Conservation (phyloP, 345 rosid genomes). For the Boechera stricta region DNA sequence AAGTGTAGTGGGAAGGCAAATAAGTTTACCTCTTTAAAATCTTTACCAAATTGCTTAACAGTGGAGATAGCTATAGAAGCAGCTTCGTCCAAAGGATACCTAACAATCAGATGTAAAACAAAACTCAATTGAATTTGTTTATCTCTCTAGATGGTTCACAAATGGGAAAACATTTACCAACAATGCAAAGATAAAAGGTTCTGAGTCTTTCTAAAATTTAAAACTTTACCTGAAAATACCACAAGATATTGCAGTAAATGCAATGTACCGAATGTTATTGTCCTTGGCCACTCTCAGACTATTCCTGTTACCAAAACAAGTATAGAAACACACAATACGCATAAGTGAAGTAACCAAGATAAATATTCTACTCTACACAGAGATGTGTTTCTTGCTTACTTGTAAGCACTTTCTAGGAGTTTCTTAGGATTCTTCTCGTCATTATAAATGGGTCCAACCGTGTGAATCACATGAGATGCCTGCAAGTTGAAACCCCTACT, state of each 20-base stretch:
- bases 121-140: background rate
- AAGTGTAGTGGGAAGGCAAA: slow-evolving; percentile 1
- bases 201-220: slow-evolving; percentile 1
- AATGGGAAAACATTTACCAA: background rate
- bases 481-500: slow-evolving; percentile 80
- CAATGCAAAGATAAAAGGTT: background rate
- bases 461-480: slow-evolving; percentile 76
- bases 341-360: slow-evolving; percentile 2
- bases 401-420: slow-evolving; percentile 65
- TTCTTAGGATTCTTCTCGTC: slow-evolving; percentile 56
- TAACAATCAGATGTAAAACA: slow-evolving; percentile 29
- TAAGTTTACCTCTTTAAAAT: slow-evolving; percentile 74
- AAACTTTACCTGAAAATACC: slow-evolving; percentile 65
- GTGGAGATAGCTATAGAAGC: slow-evolving; percentile 76
- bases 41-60: slow-evolving; percentile 61
- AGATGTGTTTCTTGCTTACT: slow-evolving; percentile 45
- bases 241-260: slow-evolving; percentile 86
- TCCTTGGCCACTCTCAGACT: slow-evolving; percentile 68
- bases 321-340: background rate
- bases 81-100: slow-evolving; percentile 87
- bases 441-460: slow-evolving; percentile 80
- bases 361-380: background rate
- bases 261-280: slow-evolving; percentile 66
- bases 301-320: slow-evolving; percentile 55
- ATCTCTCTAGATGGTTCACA: background rate